phyloP scores from a whole-genome alignment of 2,329 filamentous ascomycete species.

The Setomelanomma holmii region DNA sequence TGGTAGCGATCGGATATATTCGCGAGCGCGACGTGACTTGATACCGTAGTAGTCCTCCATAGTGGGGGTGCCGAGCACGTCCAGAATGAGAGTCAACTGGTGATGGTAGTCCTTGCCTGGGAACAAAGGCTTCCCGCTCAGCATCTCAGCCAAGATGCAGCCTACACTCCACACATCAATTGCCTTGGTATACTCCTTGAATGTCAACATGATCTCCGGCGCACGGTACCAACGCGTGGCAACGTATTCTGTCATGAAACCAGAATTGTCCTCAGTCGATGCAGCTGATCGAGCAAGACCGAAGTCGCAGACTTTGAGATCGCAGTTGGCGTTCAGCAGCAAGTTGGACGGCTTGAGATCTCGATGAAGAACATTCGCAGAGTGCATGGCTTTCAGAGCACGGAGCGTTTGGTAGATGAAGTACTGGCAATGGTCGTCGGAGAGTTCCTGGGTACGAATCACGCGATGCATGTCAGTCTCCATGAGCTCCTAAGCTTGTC shows the following conservation, averaged over 20 bases:
- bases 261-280: conserved; percentile 98
- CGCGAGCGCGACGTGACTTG: conserved; percentile 94
- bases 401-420: conserved; percentile 99
- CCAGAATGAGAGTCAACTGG: conserved; percentile 94
- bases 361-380: conserved; percentile 95
- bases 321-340: conserved; percentile 96
- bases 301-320: conserved; percentile 98
- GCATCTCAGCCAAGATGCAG: conserved; percentile 97
- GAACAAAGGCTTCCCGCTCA: conserved; percentile 97
- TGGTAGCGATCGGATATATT: conserved; percentile 96
- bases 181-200: conserved; percentile 99
- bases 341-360: conserved; percentile 98
- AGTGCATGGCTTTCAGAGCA: conserved; percentile 98
- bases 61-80: conserved; percentile 95
- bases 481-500: conserved; percentile 81
- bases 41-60: conserved; percentile 99
- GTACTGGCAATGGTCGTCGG: conserved; percentile 99
- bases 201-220: conserved; percentile 99
- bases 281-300: conserved; percentile 94
- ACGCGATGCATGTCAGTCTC: conserved; percentile 99
- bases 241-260: conserved; percentile 99
- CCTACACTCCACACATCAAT: conserved; percentile 99
- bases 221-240: conserved; percentile 99
- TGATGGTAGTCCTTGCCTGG: conserved; percentile 99
- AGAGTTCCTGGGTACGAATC: conserved; percentile 97